Percentiles rank a stretch among this genome's conserved stretches.
Conservation (phyloP, 192 early-diverging fungal species). For the Entomortierella beljakovae region DNA sequence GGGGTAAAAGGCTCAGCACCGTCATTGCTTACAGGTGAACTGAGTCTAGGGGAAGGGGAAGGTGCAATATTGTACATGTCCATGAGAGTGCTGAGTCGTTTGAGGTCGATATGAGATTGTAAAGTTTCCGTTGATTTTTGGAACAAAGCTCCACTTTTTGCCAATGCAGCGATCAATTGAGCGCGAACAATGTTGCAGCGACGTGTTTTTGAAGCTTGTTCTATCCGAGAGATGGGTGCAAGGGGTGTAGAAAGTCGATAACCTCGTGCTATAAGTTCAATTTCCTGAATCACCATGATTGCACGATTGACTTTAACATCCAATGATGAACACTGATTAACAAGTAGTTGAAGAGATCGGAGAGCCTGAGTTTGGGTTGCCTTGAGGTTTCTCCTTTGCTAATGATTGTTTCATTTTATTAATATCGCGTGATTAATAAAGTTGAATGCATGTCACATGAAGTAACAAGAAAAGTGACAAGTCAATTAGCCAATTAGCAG, state of each 20-base stretch:
- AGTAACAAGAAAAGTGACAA: no score
- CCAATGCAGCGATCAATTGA: constrained; percentile 53
- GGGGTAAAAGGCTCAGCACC: neutral
- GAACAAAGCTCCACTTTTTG: constrained; percentile 57
- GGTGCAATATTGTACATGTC: constrained; percentile 65
- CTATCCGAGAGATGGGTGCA: constrained; percentile 71
- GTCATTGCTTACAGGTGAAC: constrained; percentile 9
- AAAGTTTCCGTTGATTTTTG: constrained; percentile 61
- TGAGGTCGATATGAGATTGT: constrained; percentile 53
- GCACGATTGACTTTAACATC: constrained; percentile 65
- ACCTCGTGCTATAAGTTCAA: constrained; percentile 72
- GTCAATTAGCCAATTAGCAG: no score
- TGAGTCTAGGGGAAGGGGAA: constrained; percentile 29
- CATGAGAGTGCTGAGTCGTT: constrained; percentile 54
- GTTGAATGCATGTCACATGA: no score
- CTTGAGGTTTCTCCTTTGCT: constrained; percentile 62
- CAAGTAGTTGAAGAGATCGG: constrained; percentile 51
- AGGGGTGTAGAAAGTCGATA: constrained; percentile 70
- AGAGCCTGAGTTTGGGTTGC: constrained; percentile 57
- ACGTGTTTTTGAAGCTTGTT: constrained; percentile 64
- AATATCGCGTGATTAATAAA: no score
- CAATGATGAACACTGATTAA: constrained; percentile 59
- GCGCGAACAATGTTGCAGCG: constrained; percentile 63
- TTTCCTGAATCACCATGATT: constrained; percentile 69
- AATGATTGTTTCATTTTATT: no score